phyloP scores from a whole-genome alignment of 345 rosid species.

The Gossypium herbaceum region DNA sequence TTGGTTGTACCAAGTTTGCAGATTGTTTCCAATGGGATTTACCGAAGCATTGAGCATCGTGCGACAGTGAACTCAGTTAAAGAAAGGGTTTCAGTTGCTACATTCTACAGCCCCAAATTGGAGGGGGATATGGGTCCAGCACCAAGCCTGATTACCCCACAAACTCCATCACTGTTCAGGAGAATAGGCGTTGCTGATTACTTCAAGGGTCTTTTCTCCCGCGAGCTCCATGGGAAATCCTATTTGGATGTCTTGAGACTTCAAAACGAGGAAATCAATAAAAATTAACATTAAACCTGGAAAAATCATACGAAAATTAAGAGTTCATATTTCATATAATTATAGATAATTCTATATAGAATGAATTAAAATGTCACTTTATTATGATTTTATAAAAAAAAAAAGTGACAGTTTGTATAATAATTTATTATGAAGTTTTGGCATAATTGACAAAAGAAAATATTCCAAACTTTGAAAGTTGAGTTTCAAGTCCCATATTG shows the following conservation, averaged over 20 bases:
- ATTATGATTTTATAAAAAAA: too few species aligned
- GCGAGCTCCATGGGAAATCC: conserved; percentile 5
- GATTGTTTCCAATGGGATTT: conserved; percentile 22
- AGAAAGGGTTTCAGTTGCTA: conserved; percentile 20
- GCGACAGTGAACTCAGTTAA: conserved; percentile 15
- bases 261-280: background rate
- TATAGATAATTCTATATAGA: too few species aligned
- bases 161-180: conserved; percentile 19
- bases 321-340: too few species aligned
- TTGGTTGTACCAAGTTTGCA: background rate
- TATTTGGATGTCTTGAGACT: conserved; percentile 17
- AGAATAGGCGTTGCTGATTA: conserved; percentile 20
- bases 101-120: conserved; percentile 16
- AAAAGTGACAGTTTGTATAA: too few species aligned
- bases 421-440: too few species aligned
- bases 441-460: too few species aligned
- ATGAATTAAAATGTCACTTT: too few species aligned
- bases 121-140: conserved; percentile 22
- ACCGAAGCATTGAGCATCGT: conserved; percentile 25
- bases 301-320: too few species aligned
- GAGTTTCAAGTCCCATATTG: too few species aligned
- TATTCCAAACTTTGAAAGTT: too few species aligned
- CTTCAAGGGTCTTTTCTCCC: background rate
- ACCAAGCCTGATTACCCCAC: background rate
- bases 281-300: background rate